Percentiles rank a stretch among this genome's conserved stretches.
phyloP scores from a whole-genome alignment of 495 filamentous ascomycete species.

The Trichoderma parareesei region DNA sequence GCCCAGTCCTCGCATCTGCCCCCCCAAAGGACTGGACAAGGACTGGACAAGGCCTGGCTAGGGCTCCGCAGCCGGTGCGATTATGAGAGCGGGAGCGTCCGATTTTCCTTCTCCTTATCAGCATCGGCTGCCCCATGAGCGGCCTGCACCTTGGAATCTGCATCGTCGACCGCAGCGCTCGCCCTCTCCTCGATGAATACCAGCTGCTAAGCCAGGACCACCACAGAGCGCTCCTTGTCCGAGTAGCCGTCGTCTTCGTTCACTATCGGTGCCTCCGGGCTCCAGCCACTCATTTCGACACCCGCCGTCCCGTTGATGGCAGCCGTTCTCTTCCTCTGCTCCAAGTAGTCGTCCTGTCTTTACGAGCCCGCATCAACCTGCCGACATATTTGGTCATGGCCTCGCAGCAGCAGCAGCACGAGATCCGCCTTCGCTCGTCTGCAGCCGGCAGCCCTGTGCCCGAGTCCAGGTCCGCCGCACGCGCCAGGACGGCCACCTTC shows the following conservation, averaged over 20 bases:
- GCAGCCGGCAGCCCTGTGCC: neutral
- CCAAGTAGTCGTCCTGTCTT: neutral
- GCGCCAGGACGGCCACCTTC: slow-evolving; percentile 4
- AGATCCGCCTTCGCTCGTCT: slow-evolving; percentile 11
- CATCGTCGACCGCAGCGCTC: slow-evolving; percentile 26
- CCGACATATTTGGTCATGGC: slow-evolving; percentile 11
- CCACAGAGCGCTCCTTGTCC: slow-evolving; percentile 30
- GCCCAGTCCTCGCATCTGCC: neutral
- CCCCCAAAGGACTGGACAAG: neutral
- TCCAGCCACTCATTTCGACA: slow-evolving; percentile 17
- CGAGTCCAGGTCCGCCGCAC: neutral
- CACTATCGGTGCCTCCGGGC: slow-evolving; percentile 19
- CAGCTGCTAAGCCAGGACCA: slow-evolving; percentile 20
- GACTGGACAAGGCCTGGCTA: neutral
- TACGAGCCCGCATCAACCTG: slow-evolving; percentile 5
- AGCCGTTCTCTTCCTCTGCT: slow-evolving; percentile 6
- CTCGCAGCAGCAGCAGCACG: slow-evolving; percentile 12
- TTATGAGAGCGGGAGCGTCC: slow-evolving; percentile 3
- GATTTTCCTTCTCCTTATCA: slow-evolving; percentile 1
- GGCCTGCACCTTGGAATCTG: slow-evolving; percentile 26
- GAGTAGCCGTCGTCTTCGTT: slow-evolving; percentile 18
- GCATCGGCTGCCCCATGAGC: slow-evolving; percentile 25
- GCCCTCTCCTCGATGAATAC: slow-evolving; percentile 30
- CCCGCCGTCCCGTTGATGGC: slow-evolving; percentile 7
- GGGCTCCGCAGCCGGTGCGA: slow-evolving; percentile 8